A percentile compares a stretch with the other conserved stretches of the same genome.
Conservation (phyloP, 2,329 filamentous ascomycete genomes). For the Colletotrichum agaves region DNA sequence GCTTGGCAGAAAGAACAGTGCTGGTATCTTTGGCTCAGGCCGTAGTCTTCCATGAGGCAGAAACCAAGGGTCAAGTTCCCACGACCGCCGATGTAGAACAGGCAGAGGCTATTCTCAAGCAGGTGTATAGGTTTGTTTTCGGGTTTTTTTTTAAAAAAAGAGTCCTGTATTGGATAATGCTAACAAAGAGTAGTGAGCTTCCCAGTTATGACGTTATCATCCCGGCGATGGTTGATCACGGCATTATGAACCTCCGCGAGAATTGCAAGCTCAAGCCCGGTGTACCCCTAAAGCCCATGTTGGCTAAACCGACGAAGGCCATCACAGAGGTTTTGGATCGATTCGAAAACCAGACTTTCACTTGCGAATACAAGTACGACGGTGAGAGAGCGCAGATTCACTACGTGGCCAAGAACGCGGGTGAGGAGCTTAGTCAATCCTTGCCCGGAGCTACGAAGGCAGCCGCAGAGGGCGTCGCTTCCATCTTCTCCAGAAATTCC, state of each 20-base stretch:
- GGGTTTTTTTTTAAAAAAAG: no score
- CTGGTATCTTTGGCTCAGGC: constrained; percentile 91
- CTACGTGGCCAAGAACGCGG: constrained; percentile 86
- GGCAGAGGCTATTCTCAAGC: constrained; percentile 87
- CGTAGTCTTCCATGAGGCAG: constrained; percentile 83
- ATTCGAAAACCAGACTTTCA: constrained; percentile 95
- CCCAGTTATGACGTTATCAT: constrained; percentile 96
- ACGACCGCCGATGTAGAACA: constrained; percentile 81
- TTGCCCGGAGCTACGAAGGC: constrained; percentile 71
- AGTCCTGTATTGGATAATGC: constrained; percentile 29
- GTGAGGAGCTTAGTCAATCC: constrained; percentile 73
- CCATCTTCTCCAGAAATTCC: constrained; percentile 97
- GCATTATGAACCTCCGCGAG: constrained; percentile 83
- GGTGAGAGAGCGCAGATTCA: constrained; percentile 99
- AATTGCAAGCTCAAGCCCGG: constrained; percentile 93
- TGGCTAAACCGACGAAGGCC: constrained; percentile 97
- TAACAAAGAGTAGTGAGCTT: constrained; percentile 75
- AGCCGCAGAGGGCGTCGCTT: constrained; percentile 78
- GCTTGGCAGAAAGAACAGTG: constrained; percentile 91
- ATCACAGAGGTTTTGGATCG: constrained; percentile 97
- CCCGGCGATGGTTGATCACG: constrained; percentile 86
- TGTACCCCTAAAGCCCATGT: constrained; percentile 96
- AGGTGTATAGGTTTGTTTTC: constrained; percentile 80
- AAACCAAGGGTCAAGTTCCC: constrained; percentile 75
- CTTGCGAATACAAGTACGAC: constrained; percentile 99